Conservation (phyloP, 768 basidiomycete genomes). For the Xerocomellus amylosporus region DNA sequence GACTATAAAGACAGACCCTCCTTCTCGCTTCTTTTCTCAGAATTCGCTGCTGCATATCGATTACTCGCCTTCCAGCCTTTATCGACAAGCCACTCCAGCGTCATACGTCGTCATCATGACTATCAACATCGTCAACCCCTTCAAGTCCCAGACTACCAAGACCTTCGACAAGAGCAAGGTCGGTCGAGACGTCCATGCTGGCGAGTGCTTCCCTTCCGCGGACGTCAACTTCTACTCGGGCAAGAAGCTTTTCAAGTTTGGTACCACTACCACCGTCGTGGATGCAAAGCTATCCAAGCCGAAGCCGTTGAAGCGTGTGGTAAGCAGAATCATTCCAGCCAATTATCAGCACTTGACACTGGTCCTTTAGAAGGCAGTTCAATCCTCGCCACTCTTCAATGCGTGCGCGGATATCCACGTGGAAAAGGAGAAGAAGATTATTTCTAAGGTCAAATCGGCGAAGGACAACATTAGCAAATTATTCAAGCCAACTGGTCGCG, state of each 20-base stretch:
- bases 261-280: not conserved
- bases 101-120: conserved; percentile 11
- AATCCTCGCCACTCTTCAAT: not conserved
- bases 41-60: conserved; percentile 1
- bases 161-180: conserved; percentile 3
- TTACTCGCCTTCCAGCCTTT: not conserved
- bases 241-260: conserved; percentile 12
- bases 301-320: conserved; percentile 2
- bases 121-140: conserved; percentile 7
- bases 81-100: conserved; percentile 2
- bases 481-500: conserved; percentile 10
- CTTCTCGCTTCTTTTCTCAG: not conserved
- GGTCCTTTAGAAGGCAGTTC: not conserved
- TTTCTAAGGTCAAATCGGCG: conserved; percentile 11
- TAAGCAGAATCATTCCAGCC: not conserved
- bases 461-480: conserved; percentile 15
- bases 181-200: not conserved
- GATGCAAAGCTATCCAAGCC: not conserved
- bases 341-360: not conserved
- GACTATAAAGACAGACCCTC: conserved; percentile 9
- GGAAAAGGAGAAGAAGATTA: conserved; percentile 6
- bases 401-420: not conserved
- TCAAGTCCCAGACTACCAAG: conserved; percentile 12
- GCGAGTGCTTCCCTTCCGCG: not conserved
- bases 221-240: not conserved